Percentiles rank a stretch among this genome's conserved stretches.
phyloP scores from a whole-genome alignment of 2,329 filamentous ascomycete species.

The Dryadomyces sulphureus region DNA sequence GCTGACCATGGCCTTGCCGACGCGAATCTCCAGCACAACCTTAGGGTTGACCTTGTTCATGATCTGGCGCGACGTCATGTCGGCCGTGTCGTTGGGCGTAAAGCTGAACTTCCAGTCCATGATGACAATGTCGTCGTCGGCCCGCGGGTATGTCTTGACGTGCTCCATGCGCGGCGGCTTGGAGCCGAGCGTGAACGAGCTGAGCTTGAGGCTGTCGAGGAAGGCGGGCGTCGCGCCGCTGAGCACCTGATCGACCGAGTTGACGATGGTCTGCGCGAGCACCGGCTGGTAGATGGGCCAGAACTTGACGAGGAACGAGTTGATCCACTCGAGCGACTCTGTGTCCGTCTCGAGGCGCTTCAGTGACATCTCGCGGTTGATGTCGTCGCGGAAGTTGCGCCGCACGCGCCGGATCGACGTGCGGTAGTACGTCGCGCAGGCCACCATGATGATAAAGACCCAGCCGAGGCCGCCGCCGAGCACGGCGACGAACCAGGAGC shows the following conservation, averaged over 20 bases:
- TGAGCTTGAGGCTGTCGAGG: constrained; percentile 83
- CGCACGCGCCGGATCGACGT: constrained; percentile 88
- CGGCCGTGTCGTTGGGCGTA: constrained; percentile 83
- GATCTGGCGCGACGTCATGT: constrained; percentile 79
- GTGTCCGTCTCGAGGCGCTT: constrained; percentile 76
- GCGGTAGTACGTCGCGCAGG: constrained; percentile 89
- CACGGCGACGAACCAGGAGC: constrained; percentile 79
- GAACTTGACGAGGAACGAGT: constrained; percentile 96
- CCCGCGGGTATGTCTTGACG: constrained; percentile 94
- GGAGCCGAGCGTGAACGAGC: constrained; percentile 82
- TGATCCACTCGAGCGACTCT: constrained; percentile 97
- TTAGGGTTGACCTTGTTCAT: constrained; percentile 97
- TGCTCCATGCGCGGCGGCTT: constrained; percentile 95
- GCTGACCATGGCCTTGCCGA: constrained; percentile 93
- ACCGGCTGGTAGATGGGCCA: constrained; percentile 98
- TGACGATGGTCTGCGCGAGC: constrained; percentile 80
- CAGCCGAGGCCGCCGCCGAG: constrained; percentile 85
- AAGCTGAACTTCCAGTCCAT: constrained; percentile 99
- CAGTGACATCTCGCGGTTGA: constrained; percentile 71
- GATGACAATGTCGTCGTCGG: constrained; percentile 84
- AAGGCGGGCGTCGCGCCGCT: constrained; percentile 86
- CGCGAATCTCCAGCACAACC: constrained; percentile 81
- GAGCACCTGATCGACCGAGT: constrained; percentile 87
- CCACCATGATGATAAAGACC: constrained; percentile 85
- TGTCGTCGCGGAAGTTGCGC: constrained; percentile 89